Evolutionary conservation across 257 asterid species (phyloP), one percentile per base, ranked within the genome.

Genomic region (Craterostigma plantagineum): DNA sequence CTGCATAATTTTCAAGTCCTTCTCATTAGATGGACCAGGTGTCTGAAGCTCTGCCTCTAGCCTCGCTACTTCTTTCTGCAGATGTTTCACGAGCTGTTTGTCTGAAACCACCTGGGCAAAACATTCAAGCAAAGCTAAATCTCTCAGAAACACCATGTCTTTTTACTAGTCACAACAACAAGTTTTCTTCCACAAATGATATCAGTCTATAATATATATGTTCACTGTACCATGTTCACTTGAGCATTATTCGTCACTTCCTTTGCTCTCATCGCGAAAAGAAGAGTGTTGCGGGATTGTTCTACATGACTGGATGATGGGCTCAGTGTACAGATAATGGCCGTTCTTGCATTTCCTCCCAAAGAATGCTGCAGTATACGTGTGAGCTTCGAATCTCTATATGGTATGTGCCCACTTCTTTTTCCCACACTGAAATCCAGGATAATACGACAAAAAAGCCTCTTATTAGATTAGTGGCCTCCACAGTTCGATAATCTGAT

Each of bases 311-410:
- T 65, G 48, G 93, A 76, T 38, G 97, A 92, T 35, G 97, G 97
- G 54, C 97, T 81, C 67, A 86, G 60, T 11, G 97, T 81, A 66
- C 97, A 86, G 69, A 86, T 78, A 59, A 86, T 86, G 55, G 97
- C 97, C 33, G 97, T 86, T 17, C 94, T 86, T 30, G 97, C 97
- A 68, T 86, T 86, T 51, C 97, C 97, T 52, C 97, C 97, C 46
- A 86, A 68, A 30, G 97, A 81, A 64, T 81, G 97, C 69, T 86
- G 97, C 73, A 86, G 58, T 67, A 86, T 86, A 45, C 97, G 75
- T 47, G 97, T 86, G 56, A 86, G 90, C 76, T 81, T 86, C 23
- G 97, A 86, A 63, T 86, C 94, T 43, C 97, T 61, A 51, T 86
- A 86, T 16, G 94, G 94, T 60, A 86, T 61, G 67, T 86, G 97